phyloP scores from a whole-genome alignment of 2,329 filamentous ascomycete species.

The Penicillium sp. region DNA sequence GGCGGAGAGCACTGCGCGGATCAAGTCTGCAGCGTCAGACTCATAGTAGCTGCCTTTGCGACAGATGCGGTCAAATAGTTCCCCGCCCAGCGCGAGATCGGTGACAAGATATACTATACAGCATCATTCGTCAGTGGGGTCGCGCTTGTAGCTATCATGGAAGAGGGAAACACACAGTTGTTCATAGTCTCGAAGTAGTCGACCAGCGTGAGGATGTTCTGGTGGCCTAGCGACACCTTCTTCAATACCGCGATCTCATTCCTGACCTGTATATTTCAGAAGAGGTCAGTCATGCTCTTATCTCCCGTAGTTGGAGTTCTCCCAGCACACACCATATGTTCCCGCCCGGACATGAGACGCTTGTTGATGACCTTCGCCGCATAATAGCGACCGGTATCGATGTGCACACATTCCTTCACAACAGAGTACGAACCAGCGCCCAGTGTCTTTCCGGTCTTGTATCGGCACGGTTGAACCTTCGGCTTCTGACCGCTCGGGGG shows the following conservation, averaged over 20 bases:
- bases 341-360: constrained; percentile 90
- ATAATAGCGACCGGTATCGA: constrained; percentile 96
- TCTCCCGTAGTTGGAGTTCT: neutral
- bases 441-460: constrained; percentile 97
- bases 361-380: constrained; percentile 99
- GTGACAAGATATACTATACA: constrained; percentile 84
- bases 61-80: constrained; percentile 97
- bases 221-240: constrained; percentile 97
- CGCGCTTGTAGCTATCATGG: neutral
- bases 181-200: constrained; percentile 99
- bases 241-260: constrained; percentile 98
- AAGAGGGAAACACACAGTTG: constrained; percentile 63
- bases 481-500: constrained; percentile 43
- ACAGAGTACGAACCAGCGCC: constrained; percentile 97
- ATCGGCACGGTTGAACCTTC: constrained; percentile 89
- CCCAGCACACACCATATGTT: constrained; percentile 79
- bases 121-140: constrained; percentile 17
- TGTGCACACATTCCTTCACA: constrained; percentile 98
- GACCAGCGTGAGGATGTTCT: constrained; percentile 95
- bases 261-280: constrained; percentile 62
- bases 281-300: constrained; percentile 10
- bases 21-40: constrained; percentile 90
- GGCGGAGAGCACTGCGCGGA: constrained; percentile 91
- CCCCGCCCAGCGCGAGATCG: constrained; percentile 90
- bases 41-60: constrained; percentile 98